These are phyloP conservation scores for Aspergillus cavernicola DNA, from an alignment of 495 filamentous ascomycete species.

Conservation along the genomic window DNA sequence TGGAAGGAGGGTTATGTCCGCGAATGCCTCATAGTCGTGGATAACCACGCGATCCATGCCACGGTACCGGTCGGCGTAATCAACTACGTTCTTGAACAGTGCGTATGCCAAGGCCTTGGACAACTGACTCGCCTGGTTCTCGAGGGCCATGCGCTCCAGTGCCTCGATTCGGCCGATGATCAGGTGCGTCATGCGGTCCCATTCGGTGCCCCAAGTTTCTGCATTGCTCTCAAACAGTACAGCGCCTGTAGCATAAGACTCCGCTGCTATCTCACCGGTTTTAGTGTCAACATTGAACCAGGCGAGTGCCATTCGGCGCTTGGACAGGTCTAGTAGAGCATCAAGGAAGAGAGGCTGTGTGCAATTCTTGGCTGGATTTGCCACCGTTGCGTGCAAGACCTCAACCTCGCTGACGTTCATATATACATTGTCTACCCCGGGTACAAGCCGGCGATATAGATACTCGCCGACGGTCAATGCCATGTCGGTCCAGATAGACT, in stretches of 20 bases:
- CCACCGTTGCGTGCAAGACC: conserved; percentile 34
- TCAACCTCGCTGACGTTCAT: conserved; percentile 30
- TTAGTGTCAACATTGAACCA: conserved; percentile 14
- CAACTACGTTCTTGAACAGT: conserved; percentile 39
- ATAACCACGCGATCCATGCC: conserved; percentile 39
- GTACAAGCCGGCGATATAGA: conserved; percentile 16
- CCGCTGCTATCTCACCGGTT: conserved; percentile 5
- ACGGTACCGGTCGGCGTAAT: conserved; percentile 39
- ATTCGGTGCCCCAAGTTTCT: conserved; percentile 19
- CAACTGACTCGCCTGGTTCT: conserved; percentile 25
- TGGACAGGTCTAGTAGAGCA: conserved; percentile 13
- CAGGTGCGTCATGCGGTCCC: conserved; percentile 27
- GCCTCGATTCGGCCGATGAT: conserved; percentile 28
- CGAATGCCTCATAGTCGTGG: conserved; percentile 36
- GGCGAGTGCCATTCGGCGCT: conserved; percentile 6
- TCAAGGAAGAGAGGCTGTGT: conserved; percentile 18
- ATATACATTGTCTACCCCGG: conserved; percentile 7
- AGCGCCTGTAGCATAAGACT: conserved; percentile 24
- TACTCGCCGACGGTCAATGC: conserved; percentile 26
- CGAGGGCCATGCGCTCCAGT: conserved; percentile 20
- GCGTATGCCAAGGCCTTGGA: conserved; percentile 29
- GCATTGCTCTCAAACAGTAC: conserved; percentile 16
- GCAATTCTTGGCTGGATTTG: conserved; percentile 6
- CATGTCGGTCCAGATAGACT: conserved; percentile 25
- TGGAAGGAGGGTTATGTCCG: conserved; percentile 33